phyloP scores from a whole-genome alignment of 202 grass and related monocot species.

The Digitaria exilis region DNA sequence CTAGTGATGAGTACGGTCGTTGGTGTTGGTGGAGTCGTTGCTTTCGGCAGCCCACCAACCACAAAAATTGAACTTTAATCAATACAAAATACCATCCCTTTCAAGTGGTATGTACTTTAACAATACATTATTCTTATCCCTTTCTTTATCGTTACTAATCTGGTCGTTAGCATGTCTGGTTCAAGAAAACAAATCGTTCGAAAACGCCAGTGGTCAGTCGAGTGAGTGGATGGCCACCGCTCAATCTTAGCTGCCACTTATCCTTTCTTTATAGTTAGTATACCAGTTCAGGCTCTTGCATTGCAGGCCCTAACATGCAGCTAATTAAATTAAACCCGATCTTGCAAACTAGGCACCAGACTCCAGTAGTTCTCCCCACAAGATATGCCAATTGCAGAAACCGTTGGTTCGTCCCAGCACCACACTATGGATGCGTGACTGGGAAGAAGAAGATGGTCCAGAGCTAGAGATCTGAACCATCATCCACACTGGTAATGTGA shows the following conservation, averaged over 20 bases:
- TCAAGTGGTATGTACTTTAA: slow-evolving; percentile 34
- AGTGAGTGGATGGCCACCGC: slow-evolving; percentile 40
- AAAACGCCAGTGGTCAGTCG: slow-evolving; percentile 15
- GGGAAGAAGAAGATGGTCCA: too few relatives aligned
- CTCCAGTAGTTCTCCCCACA: background rate
- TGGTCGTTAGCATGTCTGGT: slow-evolving; percentile 51
- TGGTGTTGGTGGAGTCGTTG: slow-evolving; percentile 32
- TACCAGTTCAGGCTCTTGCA: slow-evolving; percentile 2
- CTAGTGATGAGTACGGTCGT: background rate
- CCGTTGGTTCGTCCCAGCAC: background rate
- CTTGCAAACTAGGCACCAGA: background rate
- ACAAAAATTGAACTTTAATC: slow-evolving; percentile 25
- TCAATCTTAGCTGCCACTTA: slow-evolving; percentile 25
- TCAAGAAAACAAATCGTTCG: background rate
- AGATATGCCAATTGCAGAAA: slow-evolving; percentile 5
- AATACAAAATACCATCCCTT: slow-evolving; percentile 33
- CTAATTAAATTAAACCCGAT: background rate
- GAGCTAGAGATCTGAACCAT: slow-evolving; percentile 4
- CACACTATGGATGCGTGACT: background rate
- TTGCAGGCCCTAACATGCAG: slow-evolving; percentile 2
- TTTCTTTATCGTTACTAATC: slow-evolving; percentile 22
- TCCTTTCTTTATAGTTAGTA: slow-evolving; percentile 14
- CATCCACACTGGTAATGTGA: background rate
- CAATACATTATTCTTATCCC: slow-evolving; percentile 8
- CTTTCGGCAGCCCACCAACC: slow-evolving; percentile 46